Evolutionary conservation across 2,329 filamentous ascomycete genomes (phyloP).

Genomic region (Exophiala xenobiotica): DNA sequence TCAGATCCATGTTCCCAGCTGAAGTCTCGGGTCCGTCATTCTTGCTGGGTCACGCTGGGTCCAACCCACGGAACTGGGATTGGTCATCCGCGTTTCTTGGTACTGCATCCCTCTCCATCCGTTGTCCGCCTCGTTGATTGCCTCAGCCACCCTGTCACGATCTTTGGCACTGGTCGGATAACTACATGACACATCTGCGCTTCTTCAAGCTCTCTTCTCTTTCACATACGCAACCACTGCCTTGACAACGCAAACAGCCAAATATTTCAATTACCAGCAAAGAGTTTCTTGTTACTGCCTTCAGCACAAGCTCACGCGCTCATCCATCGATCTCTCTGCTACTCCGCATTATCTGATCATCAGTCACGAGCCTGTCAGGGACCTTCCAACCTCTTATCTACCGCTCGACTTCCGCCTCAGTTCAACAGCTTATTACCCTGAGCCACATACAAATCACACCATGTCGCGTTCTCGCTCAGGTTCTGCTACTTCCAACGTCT

Average conservation of each 20-base stretch:
- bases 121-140: too few relatives aligned
- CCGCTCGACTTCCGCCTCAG: conserved; percentile 1
- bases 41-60: too few relatives aligned
- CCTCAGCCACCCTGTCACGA: conserved; percentile 5
- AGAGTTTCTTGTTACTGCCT: not conserved
- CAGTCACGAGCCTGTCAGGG: conserved; percentile 21
- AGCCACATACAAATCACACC: not conserved
- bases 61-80: too few relatives aligned
- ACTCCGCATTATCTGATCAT: conserved; percentile 30
- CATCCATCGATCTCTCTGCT: conserved; percentile 35
- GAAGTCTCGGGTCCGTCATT: too few relatives aligned
- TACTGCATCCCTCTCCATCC: too few relatives aligned
- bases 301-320: not conserved
- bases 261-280: conserved; percentile 2
- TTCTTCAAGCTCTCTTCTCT: not conserved
- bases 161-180: not conserved
- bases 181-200: conserved; percentile 1
- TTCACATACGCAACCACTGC: not conserved
- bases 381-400: conserved; percentile 13
- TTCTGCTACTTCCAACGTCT: conserved; percentile 22
- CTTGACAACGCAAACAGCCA: too few relatives aligned
- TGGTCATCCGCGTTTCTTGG: not conserved
- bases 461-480: conserved; percentile 27
- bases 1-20: too few relatives aligned
- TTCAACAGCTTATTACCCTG: conserved; percentile 1